Evolutionary conservation across 2,329 filamentous ascomycete species (phyloP), one percentile per base, ranked within the genome.

Genomic region (Botrytis aclada): DNA sequence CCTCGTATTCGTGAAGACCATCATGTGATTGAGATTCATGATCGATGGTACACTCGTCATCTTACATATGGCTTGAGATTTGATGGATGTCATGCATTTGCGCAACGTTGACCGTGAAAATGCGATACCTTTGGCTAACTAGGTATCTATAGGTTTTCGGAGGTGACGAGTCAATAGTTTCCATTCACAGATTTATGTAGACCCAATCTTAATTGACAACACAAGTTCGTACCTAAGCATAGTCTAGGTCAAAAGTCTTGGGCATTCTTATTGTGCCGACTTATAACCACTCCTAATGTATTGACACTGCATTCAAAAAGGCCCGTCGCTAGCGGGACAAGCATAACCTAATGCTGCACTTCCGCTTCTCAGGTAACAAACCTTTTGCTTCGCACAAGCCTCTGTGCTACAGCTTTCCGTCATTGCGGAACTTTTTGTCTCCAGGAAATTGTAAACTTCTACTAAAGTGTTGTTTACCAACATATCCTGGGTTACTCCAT

Each of bases 361-460:
- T 34, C 79, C 78, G 34, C 76, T 77, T 34, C 79, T 73, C 34
- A 80, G 72, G 70, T 79, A 80, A 60, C 79, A 80, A 37, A 80
- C 76, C 72, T 80, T 80, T 66, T 78, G 76, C 71, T 73, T 72
- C 4, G 76, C 74, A 71, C 76, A 78, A 25, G 74, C 75, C 10
- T 54, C 70, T 5, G 64, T 77, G 25, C 65, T 75, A 54, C 78
- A 78, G 16, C 71, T 76, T 54, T 75, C 74, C 74, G 54, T 61
- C 74, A 66, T 51, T 18, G 54, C 61, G 22, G 63, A 70, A 60
- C 71, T 79, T 74, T 81, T 81, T 2, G 77, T 77, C 64, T 79
- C 76, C 39, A 78, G 76, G 16, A 70, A 62, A 32, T 77, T 80
- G 72, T 80, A 80, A 34, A 72, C 71, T 62, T 80, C 72, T 0